Percentiles rank a stretch among this genome's conserved stretches.
Evolutionary conservation across 2,329 filamentous ascomycete species (phyloP).

Genomic region (Fusarium coicis): DNA sequence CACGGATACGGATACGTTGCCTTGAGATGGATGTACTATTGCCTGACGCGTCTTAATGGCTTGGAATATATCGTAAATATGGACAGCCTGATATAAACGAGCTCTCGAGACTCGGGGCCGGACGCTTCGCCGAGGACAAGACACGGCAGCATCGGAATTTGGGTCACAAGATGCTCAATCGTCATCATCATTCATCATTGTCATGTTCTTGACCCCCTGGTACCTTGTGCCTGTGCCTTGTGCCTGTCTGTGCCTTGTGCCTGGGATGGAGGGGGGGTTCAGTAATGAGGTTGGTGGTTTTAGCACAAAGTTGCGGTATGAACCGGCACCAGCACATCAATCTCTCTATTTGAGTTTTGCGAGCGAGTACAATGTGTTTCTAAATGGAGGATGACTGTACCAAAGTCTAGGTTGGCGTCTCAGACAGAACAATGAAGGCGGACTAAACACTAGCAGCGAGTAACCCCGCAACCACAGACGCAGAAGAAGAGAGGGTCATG

Average conservation of each 20-base stretch:
- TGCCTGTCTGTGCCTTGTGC: slow-evolving; percentile 15
- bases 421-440: slow-evolving; percentile 22
- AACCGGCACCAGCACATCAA: slow-evolving; percentile 16
- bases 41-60: slow-evolving; percentile 20
- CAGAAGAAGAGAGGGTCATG: slow-evolving; percentile 30
- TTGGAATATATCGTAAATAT: slow-evolving; percentile 4
- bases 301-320: slow-evolving; percentile 30
- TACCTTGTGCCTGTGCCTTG: slow-evolving; percentile 16
- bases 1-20: slow-evolving; percentile 34
- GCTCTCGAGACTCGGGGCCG: not conserved
- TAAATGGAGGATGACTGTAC: slow-evolving; percentile 13
- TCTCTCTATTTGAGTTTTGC: not conserved
- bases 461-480: slow-evolving; percentile 38
- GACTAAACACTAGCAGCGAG: slow-evolving; percentile 32
- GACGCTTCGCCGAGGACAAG: not conserved
- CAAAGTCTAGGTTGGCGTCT: slow-evolving; percentile 25
- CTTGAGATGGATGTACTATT: slow-evolving; percentile 2
- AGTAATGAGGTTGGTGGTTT: not conserved
- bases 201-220: slow-evolving; percentile 28
- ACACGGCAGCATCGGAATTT: slow-evolving; percentile 11
- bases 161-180: slow-evolving; percentile 9
- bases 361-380: not conserved
- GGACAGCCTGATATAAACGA: not conserved
- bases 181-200: slow-evolving; percentile 13
- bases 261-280: slow-evolving; percentile 25